Base-by-base conservation (phyloP, 352 stramenopile species). In the Phytophthora ramorum region DNA sequence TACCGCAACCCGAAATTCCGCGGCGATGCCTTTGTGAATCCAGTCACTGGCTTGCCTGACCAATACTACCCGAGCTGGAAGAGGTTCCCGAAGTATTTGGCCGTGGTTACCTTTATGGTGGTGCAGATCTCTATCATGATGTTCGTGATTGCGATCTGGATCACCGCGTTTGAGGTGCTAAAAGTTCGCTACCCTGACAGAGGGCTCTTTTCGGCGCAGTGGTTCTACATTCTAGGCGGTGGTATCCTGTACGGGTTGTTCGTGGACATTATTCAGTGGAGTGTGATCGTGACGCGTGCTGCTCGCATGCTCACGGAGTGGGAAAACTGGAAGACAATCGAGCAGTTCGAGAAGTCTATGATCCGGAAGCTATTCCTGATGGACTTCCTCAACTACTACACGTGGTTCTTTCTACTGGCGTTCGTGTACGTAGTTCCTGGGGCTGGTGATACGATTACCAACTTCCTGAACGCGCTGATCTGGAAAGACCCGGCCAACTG, bases 341-440 rank as follows among this genome's bases (percentile, higher is more conserved):
- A 95, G 62, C 81, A 92, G 59, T 95, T 90, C 52, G 86, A 95
- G 53, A 89, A 86, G 35, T 82, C 81, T 19, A 70, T 93, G 58
- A 83, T 95, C 38, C 81, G 82, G 41, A 95, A 93, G 53, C 58
- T 95, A 12, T 95, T 95, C 41, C 53, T 91, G 41, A 93, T 95
- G 84, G 86, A 95, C 49, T 95, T 95, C 49, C 80, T 95, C 64
- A 95, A 95, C 73, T 93, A 93, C 74, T 95, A 93, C 71, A 95
- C 85, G 63, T 95, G 86, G 86, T 95, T 95, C 66, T 93, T 95
- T 58, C 61, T 92, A 30, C 69, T 95, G 20, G 86, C 86, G n/a
- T 95, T 95, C 61, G 81, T 95, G 38, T 95, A 95, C 44, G 86
- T 95, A 51, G 79, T 95, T 58, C 86, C 86, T 1, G 86, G 86